Evolutionary conservation across 371 early-diverging fungal genomes (phyloP).

Genomic region (Syncephalastrum sp.): DNA sequence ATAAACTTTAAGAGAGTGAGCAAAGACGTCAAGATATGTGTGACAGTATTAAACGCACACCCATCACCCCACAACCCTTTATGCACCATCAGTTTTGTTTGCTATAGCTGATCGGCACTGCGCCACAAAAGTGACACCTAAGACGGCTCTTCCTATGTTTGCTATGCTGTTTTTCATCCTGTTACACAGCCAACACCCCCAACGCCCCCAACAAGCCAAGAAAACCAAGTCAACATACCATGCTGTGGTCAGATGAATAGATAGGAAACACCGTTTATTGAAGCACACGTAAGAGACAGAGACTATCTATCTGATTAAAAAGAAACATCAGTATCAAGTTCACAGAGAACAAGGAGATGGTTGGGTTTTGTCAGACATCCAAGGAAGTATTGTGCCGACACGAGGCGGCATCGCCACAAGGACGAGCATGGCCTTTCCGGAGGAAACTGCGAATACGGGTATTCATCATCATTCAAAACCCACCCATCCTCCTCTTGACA

Average conservation of each 20-base stretch:
- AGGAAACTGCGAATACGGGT: conserved; percentile 40
- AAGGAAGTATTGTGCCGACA: conserved; percentile 31
- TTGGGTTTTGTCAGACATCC: conserved; percentile 27
- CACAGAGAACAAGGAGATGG: background rate
- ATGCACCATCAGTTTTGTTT: conserved; percentile 5
- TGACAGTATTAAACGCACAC: no score
- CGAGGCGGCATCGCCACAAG: conserved; percentile 8
- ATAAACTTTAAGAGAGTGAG: no score
- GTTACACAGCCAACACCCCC: background rate
- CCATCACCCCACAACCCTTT: no score
- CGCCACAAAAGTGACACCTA: conserved; percentile 14
- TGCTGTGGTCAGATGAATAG: background rate
- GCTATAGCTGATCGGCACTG: conserved; percentile 19
- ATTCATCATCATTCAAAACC: conserved; percentile 25
- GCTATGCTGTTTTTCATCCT: conserved; percentile 19
- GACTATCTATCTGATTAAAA: conserved; percentile 1
- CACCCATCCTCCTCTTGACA: background rate
- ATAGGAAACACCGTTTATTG: background rate
- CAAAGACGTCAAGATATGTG: no score
- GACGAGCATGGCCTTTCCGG: conserved; percentile 13
- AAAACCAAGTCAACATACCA: background rate
- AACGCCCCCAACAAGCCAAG: conserved; percentile 1
- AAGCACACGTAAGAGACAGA: background rate
- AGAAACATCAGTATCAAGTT: background rate
- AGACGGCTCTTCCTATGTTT: conserved; percentile 27